Evolutionary conservation across 1,284 basidiomycete species (phyloP), one percentile per base, ranked within the genome.

Genomic region (Cryptococcus sp.): DNA sequence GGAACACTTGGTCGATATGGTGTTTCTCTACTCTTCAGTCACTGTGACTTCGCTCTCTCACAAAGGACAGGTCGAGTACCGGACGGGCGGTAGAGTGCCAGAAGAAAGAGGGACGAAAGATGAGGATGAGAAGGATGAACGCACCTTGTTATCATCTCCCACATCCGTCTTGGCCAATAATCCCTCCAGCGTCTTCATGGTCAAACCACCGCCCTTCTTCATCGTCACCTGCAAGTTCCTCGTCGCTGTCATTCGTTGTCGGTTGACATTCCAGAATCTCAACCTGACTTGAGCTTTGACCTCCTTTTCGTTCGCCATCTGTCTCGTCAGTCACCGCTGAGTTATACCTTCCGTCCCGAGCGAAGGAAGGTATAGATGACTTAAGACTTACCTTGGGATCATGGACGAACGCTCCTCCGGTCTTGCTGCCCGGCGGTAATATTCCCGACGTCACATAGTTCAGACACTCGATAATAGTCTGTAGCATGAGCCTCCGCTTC

Each of bases 381-480:
- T n/a, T n/a, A n/a, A 32, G 12, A 44, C 69, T 45, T 25, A 76
- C 77, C 51, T 93, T 93, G 0, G 95, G 95, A 73, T 99, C 95
- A 69, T 98, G 94, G 5, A 98, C 77, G 69, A 98, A 99, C 0
- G 95, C 95, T 25, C 95, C 95, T 24, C 94, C 94, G 3, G 47
- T 48, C 58, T 94, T 92, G 26, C 93, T 92, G 68, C 97, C 97
- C 0, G 95, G 91, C 0, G 95, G 95, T 59, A 98, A 84, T 71
- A 98, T 93, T 28, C 95, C 95, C 0, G 95, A 98, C 0, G 94
- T 97, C 4, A 91, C 91, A 70, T 98, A 99, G 76, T 98, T 98
- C 68, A 98, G 81, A 73, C 94, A 98, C 77, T 98, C 95, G 72
- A 99, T 98, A 68, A 98, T 88, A 1, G 94, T 98, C 65, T 81